phyloP scores from a whole-genome alignment of 2,329 filamentous ascomycete species.

The Xylariaceae sp. region DNA sequence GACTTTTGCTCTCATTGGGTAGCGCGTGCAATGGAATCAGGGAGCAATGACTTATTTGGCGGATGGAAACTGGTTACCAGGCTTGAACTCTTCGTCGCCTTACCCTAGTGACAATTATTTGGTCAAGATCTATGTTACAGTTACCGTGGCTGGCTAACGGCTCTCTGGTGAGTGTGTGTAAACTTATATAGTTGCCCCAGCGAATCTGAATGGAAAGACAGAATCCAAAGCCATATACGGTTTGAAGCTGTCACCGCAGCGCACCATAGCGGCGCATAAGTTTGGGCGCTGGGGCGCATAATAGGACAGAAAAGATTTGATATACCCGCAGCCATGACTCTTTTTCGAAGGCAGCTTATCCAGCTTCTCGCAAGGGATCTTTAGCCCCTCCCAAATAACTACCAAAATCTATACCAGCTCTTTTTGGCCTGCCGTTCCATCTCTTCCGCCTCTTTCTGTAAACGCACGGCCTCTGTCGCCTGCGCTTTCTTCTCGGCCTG shows the following conservation, averaged over 20 bases:
- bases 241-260: constrained; percentile 4
- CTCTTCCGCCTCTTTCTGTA: constrained; percentile 40
- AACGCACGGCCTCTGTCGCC: constrained; percentile 38
- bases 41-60: neutral
- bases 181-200: constrained; percentile 4
- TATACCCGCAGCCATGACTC: constrained; percentile 18
- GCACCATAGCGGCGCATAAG: neutral
- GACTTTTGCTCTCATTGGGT: neutral
- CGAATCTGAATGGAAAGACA: neutral
- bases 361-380: constrained; percentile 1
- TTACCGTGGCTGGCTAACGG: neutral
- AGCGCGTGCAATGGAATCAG: neutral
- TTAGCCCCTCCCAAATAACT: constrained; percentile 15
- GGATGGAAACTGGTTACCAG: neutral
- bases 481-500: constrained; percentile 54
- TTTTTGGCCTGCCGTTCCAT: constrained; percentile 33
- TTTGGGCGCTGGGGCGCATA: constrained; percentile 9
- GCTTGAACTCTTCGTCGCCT: neutral
- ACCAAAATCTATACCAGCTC: constrained; percentile 57
- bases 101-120: neutral
- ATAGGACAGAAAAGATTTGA: constrained; percentile 6
- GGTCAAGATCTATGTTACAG: constrained; percentile 5
- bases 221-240: neutral
- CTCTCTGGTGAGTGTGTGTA: neutral
- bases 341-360: constrained; percentile 6